Conservation (phyloP, 2,329 filamentous ascomycete genomes). For the Claviceps cyperi region DNA sequence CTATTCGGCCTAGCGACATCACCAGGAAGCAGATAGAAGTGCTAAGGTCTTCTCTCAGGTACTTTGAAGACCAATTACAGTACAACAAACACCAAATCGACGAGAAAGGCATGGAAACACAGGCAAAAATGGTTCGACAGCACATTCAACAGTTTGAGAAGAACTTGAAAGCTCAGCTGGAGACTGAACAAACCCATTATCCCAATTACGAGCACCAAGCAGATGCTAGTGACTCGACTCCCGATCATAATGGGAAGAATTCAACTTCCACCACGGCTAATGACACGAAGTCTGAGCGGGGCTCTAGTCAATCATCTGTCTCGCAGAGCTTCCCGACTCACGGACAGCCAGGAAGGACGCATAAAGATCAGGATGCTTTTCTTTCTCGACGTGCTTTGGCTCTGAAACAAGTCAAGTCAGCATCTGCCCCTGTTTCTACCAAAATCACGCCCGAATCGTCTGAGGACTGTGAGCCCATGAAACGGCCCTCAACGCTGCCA, state of each 20-base stretch:
- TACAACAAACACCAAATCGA: slow-evolving; percentile 51
- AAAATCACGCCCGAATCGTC: slow-evolving; percentile 9
- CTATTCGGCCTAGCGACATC: slow-evolving; percentile 46
- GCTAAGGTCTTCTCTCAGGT: slow-evolving; percentile 38
- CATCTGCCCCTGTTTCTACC: slow-evolving; percentile 9
- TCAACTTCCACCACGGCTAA: slow-evolving; percentile 8
- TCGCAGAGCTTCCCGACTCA: slow-evolving; percentile 8
- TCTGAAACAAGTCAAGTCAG: slow-evolving; percentile 17
- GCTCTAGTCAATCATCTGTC: slow-evolving; percentile 6
- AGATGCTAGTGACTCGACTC: slow-evolving; percentile 9
- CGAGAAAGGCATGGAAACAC: slow-evolving; percentile 33
- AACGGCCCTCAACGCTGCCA: slow-evolving; percentile 25
- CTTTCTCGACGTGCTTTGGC: slow-evolving; percentile 10
- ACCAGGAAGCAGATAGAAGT: slow-evolving; percentile 41
- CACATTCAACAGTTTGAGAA: slow-evolving; percentile 37
- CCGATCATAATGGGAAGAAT: slow-evolving; percentile 6
- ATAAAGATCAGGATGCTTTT: slow-evolving; percentile 7
- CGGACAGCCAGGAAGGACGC: slow-evolving; percentile 3
- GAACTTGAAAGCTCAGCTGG: slow-evolving; percentile 28
- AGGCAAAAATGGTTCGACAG: slow-evolving; percentile 26
- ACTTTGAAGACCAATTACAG: slow-evolving; percentile 41
- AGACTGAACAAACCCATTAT: slow-evolving; percentile 29
- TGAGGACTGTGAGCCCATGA: slow-evolving; percentile 13
- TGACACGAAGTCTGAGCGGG: slow-evolving; percentile 7
- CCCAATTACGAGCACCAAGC: slow-evolving; percentile 19